Evolutionary conservation across 2,329 filamentous ascomycete genomes (phyloP).

Genomic region (Pestalotiopsis sp.): DNA sequence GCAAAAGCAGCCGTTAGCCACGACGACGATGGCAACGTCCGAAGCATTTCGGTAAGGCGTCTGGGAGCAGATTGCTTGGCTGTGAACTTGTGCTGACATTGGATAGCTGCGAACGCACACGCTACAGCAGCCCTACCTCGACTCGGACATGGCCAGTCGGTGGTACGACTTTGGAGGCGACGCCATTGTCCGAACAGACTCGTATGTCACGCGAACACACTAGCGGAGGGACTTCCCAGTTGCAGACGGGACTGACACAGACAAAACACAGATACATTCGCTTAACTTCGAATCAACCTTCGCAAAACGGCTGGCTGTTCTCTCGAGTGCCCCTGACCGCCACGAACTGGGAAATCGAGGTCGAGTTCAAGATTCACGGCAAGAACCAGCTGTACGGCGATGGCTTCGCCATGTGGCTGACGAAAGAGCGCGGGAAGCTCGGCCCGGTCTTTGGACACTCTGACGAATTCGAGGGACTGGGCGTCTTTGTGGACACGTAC

Average conservation of each 20-base stretch:
- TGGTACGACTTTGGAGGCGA: conserved; percentile 99
- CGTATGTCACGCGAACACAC: conserved; percentile 48
- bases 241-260: conserved; percentile 19
- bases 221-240: background rate
- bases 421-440: conserved; percentile 80
- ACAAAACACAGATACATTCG: conserved; percentile 75
- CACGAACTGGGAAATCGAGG: conserved; percentile 97
- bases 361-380: conserved; percentile 94
- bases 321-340: conserved; percentile 92
- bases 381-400: conserved; percentile 91
- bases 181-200: conserved; percentile 77
- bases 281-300: conserved; percentile 86
- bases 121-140: conserved; percentile 88
- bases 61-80: background rate
- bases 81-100: conserved; percentile 6
- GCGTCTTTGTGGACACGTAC: conserved; percentile 97
- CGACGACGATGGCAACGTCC: conserved; percentile 53
- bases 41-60: conserved; percentile 64
- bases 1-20: conserved; percentile 45
- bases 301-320: conserved; percentile 91
- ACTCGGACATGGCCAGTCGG: conserved; percentile 96
- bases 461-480: conserved; percentile 91
- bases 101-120: conserved; percentile 83
- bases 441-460: conserved; percentile 87
- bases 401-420: conserved; percentile 97